Conservation (phyloP, 768 basidiomycete species). For the Panaeolus cyanescens region DNA sequence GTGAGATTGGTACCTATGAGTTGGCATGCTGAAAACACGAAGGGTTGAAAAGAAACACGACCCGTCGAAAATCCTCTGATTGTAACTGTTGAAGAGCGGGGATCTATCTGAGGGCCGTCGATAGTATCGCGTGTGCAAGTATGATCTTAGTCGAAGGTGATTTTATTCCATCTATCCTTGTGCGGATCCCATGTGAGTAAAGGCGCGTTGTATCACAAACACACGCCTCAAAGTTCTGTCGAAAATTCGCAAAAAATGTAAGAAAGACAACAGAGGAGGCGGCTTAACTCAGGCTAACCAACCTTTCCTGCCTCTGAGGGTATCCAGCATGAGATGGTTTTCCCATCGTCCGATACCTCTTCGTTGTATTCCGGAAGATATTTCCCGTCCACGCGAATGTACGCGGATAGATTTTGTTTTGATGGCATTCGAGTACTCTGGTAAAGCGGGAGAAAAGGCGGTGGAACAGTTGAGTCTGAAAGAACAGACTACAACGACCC, state of each 20-base stretch:
- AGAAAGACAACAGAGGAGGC: no score
- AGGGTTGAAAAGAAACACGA: background rate
- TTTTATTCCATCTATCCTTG: slow-evolving; percentile 1
- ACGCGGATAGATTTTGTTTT: no score
- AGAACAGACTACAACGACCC: no score
- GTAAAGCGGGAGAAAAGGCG: no score
- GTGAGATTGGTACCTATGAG: background rate
- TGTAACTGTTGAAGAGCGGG: background rate
- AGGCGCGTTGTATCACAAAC: background rate
- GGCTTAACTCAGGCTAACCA: background rate
- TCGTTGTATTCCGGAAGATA: slow-evolving; percentile 19
- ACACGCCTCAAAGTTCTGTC: background rate
- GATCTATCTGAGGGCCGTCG: background rate
- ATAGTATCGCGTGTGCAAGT: background rate
- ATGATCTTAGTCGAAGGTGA: background rate
- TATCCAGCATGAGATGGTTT: slow-evolving; percentile 28
- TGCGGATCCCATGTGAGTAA: background rate
- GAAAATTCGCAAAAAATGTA: no score
- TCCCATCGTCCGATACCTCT: slow-evolving; percentile 16
- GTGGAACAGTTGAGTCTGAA: no score
- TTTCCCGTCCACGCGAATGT: slow-evolving; percentile 19
- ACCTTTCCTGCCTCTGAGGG: slow-evolving; percentile 27
- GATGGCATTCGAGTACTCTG: no score
- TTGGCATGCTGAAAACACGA: background rate
- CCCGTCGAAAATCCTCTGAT: background rate